phyloP scores from a whole-genome alignment of 164 flowering plant species.

The Taxillus chinensis region DNA sequence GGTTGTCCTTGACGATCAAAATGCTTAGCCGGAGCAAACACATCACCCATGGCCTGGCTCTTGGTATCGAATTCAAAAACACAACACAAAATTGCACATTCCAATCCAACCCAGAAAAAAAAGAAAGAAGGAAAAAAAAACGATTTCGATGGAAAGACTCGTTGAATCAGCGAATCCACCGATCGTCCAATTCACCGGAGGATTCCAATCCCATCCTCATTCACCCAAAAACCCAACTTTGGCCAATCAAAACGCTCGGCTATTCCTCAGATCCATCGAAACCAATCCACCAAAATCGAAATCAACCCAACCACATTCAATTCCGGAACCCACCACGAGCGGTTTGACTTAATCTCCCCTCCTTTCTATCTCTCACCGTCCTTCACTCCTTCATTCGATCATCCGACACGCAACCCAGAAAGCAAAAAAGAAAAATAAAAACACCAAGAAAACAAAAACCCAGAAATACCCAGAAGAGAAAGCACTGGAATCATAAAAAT shows the following conservation, averaged over 20 bases:
- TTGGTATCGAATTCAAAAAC: not conserved
- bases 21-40: conserved; percentile 24
- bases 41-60: conserved; percentile 40
- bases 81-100: not conserved
- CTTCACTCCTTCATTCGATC: too few species aligned
- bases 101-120: conserved; percentile 10
- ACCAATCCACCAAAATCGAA: not conserved
- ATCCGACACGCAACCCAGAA: too few species aligned
- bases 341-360: too few species aligned
- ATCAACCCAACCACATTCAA: not conserved
- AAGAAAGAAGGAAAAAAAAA: conserved; percentile 1
- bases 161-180: conserved; percentile 4
- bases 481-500: too few species aligned
- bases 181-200: conserved; percentile 20
- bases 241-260: not conserved
- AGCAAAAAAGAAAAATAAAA: too few species aligned
- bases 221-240: conserved; percentile 3
- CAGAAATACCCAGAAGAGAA: too few species aligned
- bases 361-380: too few species aligned
- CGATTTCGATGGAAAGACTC: conserved; percentile 6
- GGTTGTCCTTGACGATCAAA: conserved; percentile 10
- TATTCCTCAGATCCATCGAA: not conserved
- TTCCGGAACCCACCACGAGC: too few species aligned
- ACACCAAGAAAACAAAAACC: too few species aligned
- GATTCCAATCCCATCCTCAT: conserved; percentile 62